Evolutionary conservation across 176 grass and related monocot genomes (phyloP), one percentile per base, ranked within the genome.

Genomic region (Otatea glauca): DNA sequence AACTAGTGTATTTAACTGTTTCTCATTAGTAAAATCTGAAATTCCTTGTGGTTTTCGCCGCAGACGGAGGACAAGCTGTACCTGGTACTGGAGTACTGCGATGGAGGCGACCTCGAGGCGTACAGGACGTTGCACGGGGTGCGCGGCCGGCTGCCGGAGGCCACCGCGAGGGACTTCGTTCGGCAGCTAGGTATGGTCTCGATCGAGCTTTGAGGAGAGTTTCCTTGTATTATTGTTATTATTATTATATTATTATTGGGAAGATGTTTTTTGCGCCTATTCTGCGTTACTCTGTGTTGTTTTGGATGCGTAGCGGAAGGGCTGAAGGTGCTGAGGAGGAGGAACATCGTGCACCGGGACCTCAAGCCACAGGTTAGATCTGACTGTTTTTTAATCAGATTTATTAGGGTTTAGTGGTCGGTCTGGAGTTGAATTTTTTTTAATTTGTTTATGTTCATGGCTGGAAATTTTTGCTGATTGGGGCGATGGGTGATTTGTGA

Each of bases 361-460:
- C 88, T 94, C 88, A 94, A 94, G 68, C 90, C 88, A 13, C 93
- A 95, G 93, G 93, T 92, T 44, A 8, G 42, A 84, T 67, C 21
- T 17, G 70, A 32, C 0, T 23, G 1, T 12, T 24, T 76, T 9
- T 58, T 42, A 4, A 70, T 8, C 7, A 1, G 1, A 58, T 70
- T 71, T 53, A 7, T 17, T 42, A 41, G 21, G 51, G 38, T 89
- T 81, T 77, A n/a, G 10, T 65, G 23, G 37, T 32, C 65, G 3
- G 56, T 83, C 37, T 74, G 16, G 54, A 12, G 21, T 4, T 79
- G n/a, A 18, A 25, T 11, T 47, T 65, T 32, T 53, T 29, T 2
- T 37, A 45, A 11, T 3, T 23, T 59, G 3, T 10, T 13, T n/a
- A n/a, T 78, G 35, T 47, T 43, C 23, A 66, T 78, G 24, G 13